Conservation (phyloP, 2,329 filamentous ascomycete genomes). For the Alternaria sp. region DNA sequence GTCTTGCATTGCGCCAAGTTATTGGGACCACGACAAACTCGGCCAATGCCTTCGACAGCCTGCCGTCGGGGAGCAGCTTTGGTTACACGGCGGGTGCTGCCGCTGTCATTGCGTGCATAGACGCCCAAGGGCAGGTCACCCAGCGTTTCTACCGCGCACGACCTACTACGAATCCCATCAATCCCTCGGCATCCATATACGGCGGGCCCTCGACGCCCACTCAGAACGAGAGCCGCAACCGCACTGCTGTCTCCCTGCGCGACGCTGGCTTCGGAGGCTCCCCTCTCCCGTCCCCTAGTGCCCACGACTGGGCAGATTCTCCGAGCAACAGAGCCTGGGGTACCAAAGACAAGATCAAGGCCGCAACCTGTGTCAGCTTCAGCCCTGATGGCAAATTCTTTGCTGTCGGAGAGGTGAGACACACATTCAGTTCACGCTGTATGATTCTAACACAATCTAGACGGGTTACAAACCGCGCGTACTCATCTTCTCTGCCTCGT, state of each 20-base stretch:
- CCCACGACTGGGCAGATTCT: constrained; percentile 65
- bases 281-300: constrained; percentile 56
- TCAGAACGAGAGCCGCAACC: constrained; percentile 62
- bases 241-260: constrained; percentile 63
- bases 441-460: constrained; percentile 52
- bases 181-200: constrained; percentile 64
- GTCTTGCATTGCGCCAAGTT: constrained; percentile 79
- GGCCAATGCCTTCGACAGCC: constrained; percentile 84
- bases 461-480: constrained; percentile 93
- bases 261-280: constrained; percentile 56
- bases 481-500: constrained; percentile 81
- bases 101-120: constrained; percentile 85
- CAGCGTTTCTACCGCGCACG: constrained; percentile 93
- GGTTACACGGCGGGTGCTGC: constrained; percentile 93
- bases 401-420: constrained; percentile 81
- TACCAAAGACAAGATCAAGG: constrained; percentile 90
- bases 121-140: constrained; percentile 67
- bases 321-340: constrained; percentile 77
- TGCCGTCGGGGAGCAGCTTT: constrained; percentile 74
- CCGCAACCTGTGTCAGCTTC: constrained; percentile 87
- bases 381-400: constrained; percentile 87
- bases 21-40: constrained; percentile 89
- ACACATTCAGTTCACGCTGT: not conserved
- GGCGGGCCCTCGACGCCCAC: constrained; percentile 63
- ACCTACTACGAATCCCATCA: constrained; percentile 73